Base-by-base conservation (phyloP, 176 grass and related monocot species). In the Oryza australiensis region DNA sequence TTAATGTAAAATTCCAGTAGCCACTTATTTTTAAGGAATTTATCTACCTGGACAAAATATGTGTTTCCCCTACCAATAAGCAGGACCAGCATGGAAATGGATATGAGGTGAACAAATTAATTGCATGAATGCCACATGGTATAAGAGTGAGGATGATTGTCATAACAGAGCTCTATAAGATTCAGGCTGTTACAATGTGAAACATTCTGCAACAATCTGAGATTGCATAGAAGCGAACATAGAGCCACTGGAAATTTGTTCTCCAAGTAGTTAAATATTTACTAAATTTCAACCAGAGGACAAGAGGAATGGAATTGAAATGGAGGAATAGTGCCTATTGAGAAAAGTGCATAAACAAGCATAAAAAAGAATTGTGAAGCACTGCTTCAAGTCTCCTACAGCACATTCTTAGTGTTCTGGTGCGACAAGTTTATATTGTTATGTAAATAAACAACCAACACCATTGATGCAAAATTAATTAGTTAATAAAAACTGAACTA, bases 21-120 rank as follows among this genome's bases (percentile, higher is more conserved):
- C 46, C 46, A 57, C 11, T 70, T 80, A 49, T 71, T 60, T 60
- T 29, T 62, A 24, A 81, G 55, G 66, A n/a, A 82, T n/a, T 60
- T 60, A 60, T 60, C 55, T 57, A 11, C 55, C 16, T 55, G 16
- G 49, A 5, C 0, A 73, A 74, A 60, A 74, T 10, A 30, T 73
- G 16, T 64, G 63, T 62, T 20, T 30, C 42, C n/a, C 18, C n/a
- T 76, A 57, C n/a, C 15, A 76, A 14, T 34, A 33, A 74, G 60
- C 12, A 66, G 66, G n/a, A 64, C 29, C 41, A 68, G 24, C 10
- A 76, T 5, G 5, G 63, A 16, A 75, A 83, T 16, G 23, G 3
- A 57, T 40, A 84, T 20, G 27, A 76, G 24, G 43, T 68, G 30
- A 32, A 11, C 13, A 16, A 68, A 67, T 22, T 75, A 46, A 15